phyloP scores from a whole-genome alignment of 1,284 basidiomycete genomes.

The Xerocomus amazonicus region DNA sequence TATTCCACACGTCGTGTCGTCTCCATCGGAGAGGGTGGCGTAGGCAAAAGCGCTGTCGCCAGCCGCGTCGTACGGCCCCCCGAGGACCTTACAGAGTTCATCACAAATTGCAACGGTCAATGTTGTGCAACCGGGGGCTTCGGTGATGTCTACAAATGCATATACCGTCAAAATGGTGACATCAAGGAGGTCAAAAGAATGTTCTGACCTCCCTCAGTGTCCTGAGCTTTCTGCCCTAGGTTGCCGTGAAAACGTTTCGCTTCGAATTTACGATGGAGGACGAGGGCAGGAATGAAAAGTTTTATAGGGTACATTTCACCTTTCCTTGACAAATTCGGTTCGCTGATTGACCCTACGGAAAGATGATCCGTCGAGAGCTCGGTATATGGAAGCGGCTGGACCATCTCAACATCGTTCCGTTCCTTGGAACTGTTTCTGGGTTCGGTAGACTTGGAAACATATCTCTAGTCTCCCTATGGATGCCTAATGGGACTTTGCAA shows the following conservation, averaged over 20 bases:
- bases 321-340: not conserved
- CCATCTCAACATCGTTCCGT: not conserved
- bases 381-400: slow-evolving; percentile 8
- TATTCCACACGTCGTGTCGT: slow-evolving; percentile 23
- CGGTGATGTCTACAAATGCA: slow-evolving; percentile 8
- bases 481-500: slow-evolving; percentile 9
- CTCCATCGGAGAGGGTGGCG: slow-evolving; percentile 32
- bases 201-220: not conserved
- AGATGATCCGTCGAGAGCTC: slow-evolving; percentile 17
- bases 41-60: slow-evolving; percentile 34
- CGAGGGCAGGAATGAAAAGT: not conserved
- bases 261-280: slow-evolving; percentile 3
- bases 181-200: slow-evolving; percentile 1
- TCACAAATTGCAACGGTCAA: slow-evolving; percentile 2
- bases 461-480: slow-evolving; percentile 12
- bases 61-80: slow-evolving; percentile 27
- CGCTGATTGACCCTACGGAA: not conserved
- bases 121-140: slow-evolving; percentile 4
- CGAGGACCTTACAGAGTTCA: slow-evolving; percentile 7
- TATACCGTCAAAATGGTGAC: not conserved
- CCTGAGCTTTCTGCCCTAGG: not conserved
- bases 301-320: not conserved
- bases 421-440: slow-evolving; percentile 9
- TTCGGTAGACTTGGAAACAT: slow-evolving; percentile 8
- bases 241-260: slow-evolving; percentile 15